Base-by-base conservation (phyloP, 2,329 filamentous ascomycete species). In the Stemphylium beticola region DNA sequence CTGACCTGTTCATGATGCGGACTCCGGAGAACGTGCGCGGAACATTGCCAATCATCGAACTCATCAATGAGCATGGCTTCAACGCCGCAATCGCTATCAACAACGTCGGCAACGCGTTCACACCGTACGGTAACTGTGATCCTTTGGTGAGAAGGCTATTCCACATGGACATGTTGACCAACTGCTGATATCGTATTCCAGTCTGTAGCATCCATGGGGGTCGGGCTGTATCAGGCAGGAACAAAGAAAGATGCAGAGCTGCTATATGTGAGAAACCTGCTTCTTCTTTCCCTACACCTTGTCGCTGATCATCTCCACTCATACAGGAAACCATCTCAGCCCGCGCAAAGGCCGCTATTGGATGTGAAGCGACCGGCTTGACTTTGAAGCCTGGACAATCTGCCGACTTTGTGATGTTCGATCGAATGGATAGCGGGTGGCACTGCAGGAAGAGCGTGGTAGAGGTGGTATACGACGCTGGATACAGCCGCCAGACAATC, bases 41-140 rank as follows among this genome's bases (percentile, higher is more conserved):
- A 1, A 91, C 88, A 0, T 75, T 91, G 14, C 81, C 85, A 38
- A 76, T 90, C 1, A 80, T 83, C 0, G 76, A 83, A 4, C 77
- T 91, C 75, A 87, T 90, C 55, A 77, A 80, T 34, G 76, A 83
- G 18, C 80, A 85, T 55, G 79, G 78, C 0, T 68, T 91, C 3
- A 80, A 85, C 54, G 85, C 81, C 17, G 85, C 85, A 12, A 80
- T 91, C 4, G 83, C 85, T 2, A 80, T 89, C 33, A 91, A 91
- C 66, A 91, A 91, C 64, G 83, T 91, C 12, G 88, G 88, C 15
- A 91, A 91, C 67, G 87, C 88, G 0, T 91, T 91, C 64, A 91
- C 88, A 6, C 88, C 88, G 0, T 84, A 87, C 65, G 88, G 88
- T 0, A 85, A 78, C 15, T 86, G 83, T 34, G 88, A 91, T 74